Base-by-base conservation (phyloP, 2,329 filamentous ascomycete genomes). In the Neophaeococcomyces mojaviensis region DNA sequence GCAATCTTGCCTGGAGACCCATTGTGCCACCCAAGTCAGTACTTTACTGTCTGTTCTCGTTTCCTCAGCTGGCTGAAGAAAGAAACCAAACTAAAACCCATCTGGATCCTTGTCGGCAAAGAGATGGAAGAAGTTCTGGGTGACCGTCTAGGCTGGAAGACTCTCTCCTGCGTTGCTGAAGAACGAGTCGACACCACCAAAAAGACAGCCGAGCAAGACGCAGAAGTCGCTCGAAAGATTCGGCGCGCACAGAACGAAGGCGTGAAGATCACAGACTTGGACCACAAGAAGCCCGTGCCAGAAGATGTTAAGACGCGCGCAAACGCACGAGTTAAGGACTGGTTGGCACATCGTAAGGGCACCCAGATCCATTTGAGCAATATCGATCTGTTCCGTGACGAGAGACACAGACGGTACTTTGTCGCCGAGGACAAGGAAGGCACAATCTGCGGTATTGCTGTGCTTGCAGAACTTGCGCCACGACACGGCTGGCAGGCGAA, bases 401-500 rank as follows among this genome's bases (percentile, higher is more conserved):
- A 78, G 59, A 78, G 79, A 51, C 88, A 96, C 62, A 81, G 89
- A 13, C 84, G 87, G 53, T 96, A 94, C 70, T 86, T 89, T 61
- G 85, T 87, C 58, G 84, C 87, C 8, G 76, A 82, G 54, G 85
- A 85, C 54, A 74, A 78, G 59, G 77, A 86, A 13, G 85, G 85
- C 52, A 78, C 76, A 49, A 79, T 96, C 47, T 76, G 76, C 34
- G 83, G 84, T 28, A 77, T 96, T 48, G 83, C 90, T n/a, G 82
- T 90, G 7, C 72, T 96, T 58, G 85, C 86, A 44, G 85, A 88
- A 64, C 78, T 96, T 22, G 79, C 84, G 3, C 86, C 88, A 2
- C 73, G 78, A 30, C 79, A 94, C 62, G 89, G 89, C 16, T 94
- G 88, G 80, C 89, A 96, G 70, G 83, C 95, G 62, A 96, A 96